Conservation (phyloP, 2,329 filamentous ascomycete genomes). For the Botrytis aclada region DNA sequence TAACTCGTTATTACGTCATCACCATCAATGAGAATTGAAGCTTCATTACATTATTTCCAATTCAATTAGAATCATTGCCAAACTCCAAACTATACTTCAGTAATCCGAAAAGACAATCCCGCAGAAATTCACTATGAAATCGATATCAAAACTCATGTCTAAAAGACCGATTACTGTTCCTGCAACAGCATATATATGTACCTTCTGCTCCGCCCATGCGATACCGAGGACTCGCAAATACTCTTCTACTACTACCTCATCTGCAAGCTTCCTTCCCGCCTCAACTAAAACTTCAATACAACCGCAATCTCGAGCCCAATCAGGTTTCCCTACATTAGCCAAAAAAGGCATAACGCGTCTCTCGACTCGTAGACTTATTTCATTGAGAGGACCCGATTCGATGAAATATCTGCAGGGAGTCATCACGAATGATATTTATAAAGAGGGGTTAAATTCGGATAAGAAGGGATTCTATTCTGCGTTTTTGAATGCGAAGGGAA, state of each 20-base stretch:
- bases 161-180: background rate
- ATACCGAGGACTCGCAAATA: background rate
- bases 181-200: background rate
- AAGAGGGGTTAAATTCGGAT: slow-evolving; percentile 37
- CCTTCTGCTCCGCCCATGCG: background rate
- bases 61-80: background rate
- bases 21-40: background rate
- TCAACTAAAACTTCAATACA: background rate
- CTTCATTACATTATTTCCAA: background rate
- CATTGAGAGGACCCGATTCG: slow-evolving; percentile 74
- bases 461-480: slow-evolving; percentile 68
- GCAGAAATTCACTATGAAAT: background rate
- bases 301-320: slow-evolving; percentile 37
- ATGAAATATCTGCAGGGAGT: slow-evolving; percentile 85
- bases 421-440: slow-evolving; percentile 66
- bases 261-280: background rate
- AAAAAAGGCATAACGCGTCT: slow-evolving; percentile 53
- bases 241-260: slow-evolving; percentile 12
- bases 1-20: slow-evolving; percentile 13
- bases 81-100: background rate
- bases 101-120: background rate
- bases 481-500: slow-evolving; percentile 81
- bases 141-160: background rate
- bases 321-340: slow-evolving; percentile 37
- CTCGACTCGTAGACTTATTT: slow-evolving; percentile 73